A percentile compares a stretch with the other conserved stretches of the same genome.
Conservation (phyloP, 306 rosid species). For the Cyclanthera cordifolia region DNA sequence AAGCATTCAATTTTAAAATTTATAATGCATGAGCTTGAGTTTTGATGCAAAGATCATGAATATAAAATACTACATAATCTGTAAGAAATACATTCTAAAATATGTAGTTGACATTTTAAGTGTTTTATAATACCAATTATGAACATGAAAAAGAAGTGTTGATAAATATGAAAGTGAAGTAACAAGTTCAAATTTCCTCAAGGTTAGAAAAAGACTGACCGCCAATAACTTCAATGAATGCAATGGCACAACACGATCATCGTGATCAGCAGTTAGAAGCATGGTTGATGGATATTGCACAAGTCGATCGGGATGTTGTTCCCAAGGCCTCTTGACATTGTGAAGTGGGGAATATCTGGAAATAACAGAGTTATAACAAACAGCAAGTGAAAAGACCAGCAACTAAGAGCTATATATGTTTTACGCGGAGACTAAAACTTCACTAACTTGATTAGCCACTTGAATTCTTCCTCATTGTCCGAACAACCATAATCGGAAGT, state of each 20-base stretch:
- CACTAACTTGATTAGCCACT: constrained; percentile 80
- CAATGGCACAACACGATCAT: constrained; percentile 90
- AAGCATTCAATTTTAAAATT: background rate
- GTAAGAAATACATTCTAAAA: no score
- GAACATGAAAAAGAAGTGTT: no score
- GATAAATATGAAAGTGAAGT: background rate
- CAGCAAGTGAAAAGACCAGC: background rate
- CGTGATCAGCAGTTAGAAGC: constrained; percentile 96
- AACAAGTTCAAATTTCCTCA: background rate
- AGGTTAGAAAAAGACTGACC: constrained; percentile 34
- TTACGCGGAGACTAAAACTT: constrained; percentile 1
- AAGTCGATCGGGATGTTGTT: constrained; percentile 27
- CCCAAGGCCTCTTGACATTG: constrained; percentile 91
- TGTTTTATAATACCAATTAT: no score
- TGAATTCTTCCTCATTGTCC: constrained; percentile 78
- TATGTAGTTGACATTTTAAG: no score
- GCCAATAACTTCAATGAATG: constrained; percentile 79
- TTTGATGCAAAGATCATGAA: background rate
- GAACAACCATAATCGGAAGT: constrained; percentile 86
- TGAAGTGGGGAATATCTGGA: constrained; percentile 90
- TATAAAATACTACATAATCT: background rate
- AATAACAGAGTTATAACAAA: background rate
- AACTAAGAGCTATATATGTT: background rate
- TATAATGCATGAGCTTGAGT: background rate
- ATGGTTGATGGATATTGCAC: constrained; percentile 80